These are phyloP conservation scores for Lumnitzera racemosa DNA, from an alignment of 345 rosid genomes.

Conservation along the genomic window DNA sequence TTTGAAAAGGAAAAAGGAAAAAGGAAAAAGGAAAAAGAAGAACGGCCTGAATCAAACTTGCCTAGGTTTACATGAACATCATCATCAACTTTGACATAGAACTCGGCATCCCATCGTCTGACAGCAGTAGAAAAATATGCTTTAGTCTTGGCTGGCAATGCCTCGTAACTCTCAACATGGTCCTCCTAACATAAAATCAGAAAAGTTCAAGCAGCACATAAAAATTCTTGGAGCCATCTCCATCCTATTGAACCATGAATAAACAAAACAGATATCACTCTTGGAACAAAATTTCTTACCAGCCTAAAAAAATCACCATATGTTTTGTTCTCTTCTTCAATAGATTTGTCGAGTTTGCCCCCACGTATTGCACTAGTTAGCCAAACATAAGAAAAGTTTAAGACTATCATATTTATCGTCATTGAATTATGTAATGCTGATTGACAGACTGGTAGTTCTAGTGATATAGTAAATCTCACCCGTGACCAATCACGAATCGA, in stretches of 20 bases:
- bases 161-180: slow-evolving; percentile 74
- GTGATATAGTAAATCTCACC: slow-evolving; percentile 29
- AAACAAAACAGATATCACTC: slow-evolving; percentile 1
- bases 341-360: slow-evolving; percentile 66
- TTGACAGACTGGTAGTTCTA: too few species aligned
- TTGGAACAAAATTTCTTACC: slow-evolving; percentile 31
- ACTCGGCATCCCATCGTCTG: slow-evolving; percentile 81
- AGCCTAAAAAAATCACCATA: slow-evolving; percentile 81
- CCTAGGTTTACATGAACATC: slow-evolving; percentile 93
- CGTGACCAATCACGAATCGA: slow-evolving; percentile 86
- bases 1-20: too few species aligned
- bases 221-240: too few species aligned
- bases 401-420: too few species aligned
- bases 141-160: slow-evolving; percentile 84
- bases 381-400: slow-evolving; percentile 6
- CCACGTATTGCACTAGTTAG: slow-evolving; percentile 31
- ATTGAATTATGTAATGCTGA: too few species aligned
- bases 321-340: slow-evolving; percentile 61
- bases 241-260: not conserved
- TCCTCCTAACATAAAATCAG: slow-evolving; percentile 35
- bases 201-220: not conserved
- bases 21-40: not conserved
- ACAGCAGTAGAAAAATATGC: slow-evolving; percentile 67
- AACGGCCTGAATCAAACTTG: slow-evolving; percentile 14
- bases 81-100: slow-evolving; percentile 92